Base-by-base conservation (phyloP, 768 basidiomycete species). In the Wakefieldia striispora region DNA sequence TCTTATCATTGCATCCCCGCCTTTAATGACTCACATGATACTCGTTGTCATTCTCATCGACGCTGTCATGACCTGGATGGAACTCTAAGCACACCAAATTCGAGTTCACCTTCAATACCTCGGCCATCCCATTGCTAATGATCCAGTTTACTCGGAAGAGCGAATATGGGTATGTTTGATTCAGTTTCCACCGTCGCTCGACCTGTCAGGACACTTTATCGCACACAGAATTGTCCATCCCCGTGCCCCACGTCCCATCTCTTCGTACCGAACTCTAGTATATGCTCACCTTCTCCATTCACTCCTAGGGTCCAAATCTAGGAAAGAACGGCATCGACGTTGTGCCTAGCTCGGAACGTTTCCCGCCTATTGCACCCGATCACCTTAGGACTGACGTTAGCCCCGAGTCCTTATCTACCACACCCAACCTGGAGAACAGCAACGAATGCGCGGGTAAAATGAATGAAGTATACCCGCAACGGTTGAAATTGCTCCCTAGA, bases 41-140 rank as follows among this genome's bases (percentile, higher is more conserved):
- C 17, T 34, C 21, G 45, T 50, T 35, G 19, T 49, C 14, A 17
- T 16, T 16, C 24, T 31, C 37, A 51, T 50, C 45, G 13, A 51
- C 8, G 21, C 43, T 60, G 44, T 40, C 45, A 41, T 38, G 8
- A 31, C 13, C 11, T 10, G 8, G 29, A 45, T 50, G 20, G 35
- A 27, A 24, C 37, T 40, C 19, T 2, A 56, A 97, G 94, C 97
- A 0, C 97, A 99, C 70, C 97, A 99, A 69, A 90, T 98, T 50
- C 81, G 97, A 43, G 95, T 99, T 3, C 97, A 99, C 63, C 79
- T 99, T 3, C 97, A 98, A 69, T 97, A 80, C 68, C 81, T 99
- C 49, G 97, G 95, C 1, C 74, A 90, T 63, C 88, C 97, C 0
- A 93, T 99, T 54, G 90, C 91, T 11, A 98, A 99, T 64, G 97